Percentiles rank a stretch among this genome's conserved stretches.
phyloP scores from a whole-genome alignment of 768 basidiomycete genomes.

The Suillus luteus region DNA sequence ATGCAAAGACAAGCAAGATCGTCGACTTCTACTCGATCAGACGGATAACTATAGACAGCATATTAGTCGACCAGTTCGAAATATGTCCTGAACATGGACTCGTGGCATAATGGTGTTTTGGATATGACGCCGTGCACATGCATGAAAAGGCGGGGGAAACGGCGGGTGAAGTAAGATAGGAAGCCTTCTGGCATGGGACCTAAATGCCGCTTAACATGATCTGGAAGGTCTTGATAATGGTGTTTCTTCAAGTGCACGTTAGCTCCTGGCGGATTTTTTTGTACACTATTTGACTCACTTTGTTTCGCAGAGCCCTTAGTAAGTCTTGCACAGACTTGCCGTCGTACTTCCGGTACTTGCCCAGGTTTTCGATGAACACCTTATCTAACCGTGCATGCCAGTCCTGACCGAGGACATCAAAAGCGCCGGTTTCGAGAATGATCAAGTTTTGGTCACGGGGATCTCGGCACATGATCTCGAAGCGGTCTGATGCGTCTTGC shows the following conservation, averaged over 20 bases:
- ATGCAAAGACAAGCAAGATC: constrained; percentile 4
- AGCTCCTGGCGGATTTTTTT: constrained; percentile 7
- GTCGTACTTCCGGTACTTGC: constrained; percentile 98
- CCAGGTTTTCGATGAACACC: constrained; percentile 89
- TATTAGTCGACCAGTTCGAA: constrained; percentile 66
- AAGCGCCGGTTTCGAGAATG: constrained; percentile 70
- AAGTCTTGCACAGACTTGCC: constrained; percentile 89
- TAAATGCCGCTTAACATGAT: constrained; percentile 83
- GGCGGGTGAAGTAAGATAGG: constrained; percentile 87
- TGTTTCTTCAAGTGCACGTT: constrained; percentile 67
- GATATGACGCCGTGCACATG: constrained; percentile 88
- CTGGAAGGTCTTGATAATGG: constrained; percentile 96
- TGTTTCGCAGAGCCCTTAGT: constrained; percentile 90
- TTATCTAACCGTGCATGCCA: constrained; percentile 90
- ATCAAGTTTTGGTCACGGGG: constrained; percentile 79
- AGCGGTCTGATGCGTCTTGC: constrained; percentile 97
- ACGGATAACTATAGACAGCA: constrained; percentile 10
- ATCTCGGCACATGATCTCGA: constrained; percentile 96
- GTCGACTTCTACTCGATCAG: constrained; percentile 19
- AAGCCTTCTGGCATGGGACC: constrained; percentile 93
- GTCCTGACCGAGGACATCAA: constrained; percentile 79
- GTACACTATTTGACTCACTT: constrained; percentile 52
- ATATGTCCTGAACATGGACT: constrained; percentile 90
- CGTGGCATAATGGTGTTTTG: constrained; percentile 67
- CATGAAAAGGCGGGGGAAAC: constrained; percentile 90